phyloP scores from a whole-genome alignment of 768 basidiomycete genomes.

The Cystobasidiopsis lactophilus region DNA sequence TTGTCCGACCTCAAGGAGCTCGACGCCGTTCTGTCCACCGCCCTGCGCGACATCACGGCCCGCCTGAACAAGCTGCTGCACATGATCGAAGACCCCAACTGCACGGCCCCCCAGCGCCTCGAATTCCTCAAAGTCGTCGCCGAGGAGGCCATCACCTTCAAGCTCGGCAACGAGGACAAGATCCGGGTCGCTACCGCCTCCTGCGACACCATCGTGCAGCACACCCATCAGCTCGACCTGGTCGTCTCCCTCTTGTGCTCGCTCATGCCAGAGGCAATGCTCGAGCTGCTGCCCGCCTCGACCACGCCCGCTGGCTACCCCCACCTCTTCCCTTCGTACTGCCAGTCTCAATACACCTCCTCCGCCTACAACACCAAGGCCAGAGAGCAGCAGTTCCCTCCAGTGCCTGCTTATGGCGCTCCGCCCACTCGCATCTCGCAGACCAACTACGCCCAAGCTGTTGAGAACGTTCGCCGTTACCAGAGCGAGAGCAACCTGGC shows the following conservation, averaged over 20 bases:
- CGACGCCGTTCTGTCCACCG: conserved; percentile 73
- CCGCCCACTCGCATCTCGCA: too few species aligned
- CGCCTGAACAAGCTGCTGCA: conserved; percentile 54
- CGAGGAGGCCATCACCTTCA: conserved; percentile 44
- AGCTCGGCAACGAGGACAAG: conserved; percentile 21
- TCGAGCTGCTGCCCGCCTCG: conserved; percentile 4
- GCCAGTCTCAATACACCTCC: not conserved
- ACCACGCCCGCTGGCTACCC: conserved; percentile 4
- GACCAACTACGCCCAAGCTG: too few species aligned
- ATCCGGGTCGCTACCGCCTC: conserved; percentile 20
- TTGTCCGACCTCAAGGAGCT: conserved; percentile 94
- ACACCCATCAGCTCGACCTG: conserved; percentile 9
- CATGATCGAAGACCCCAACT: conserved; percentile 40
- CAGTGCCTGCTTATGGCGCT: too few species aligned
- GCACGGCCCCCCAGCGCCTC: conserved; percentile 38
- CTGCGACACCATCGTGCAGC: conserved; percentile 10
- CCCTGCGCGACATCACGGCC: conserved; percentile 54
- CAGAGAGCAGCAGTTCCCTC: too few species aligned
- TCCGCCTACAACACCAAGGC: not conserved
- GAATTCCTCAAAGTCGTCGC: conserved; percentile 77
- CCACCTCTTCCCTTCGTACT: conserved; percentile 8
- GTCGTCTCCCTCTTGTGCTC: conserved; percentile 5
- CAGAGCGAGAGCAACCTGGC: not conserved
- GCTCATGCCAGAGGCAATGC: conserved; percentile 4
- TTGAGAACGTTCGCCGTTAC: not conserved